Conservation (phyloP, 306 rosid species). For the Vigna reflexopilosa region DNA sequence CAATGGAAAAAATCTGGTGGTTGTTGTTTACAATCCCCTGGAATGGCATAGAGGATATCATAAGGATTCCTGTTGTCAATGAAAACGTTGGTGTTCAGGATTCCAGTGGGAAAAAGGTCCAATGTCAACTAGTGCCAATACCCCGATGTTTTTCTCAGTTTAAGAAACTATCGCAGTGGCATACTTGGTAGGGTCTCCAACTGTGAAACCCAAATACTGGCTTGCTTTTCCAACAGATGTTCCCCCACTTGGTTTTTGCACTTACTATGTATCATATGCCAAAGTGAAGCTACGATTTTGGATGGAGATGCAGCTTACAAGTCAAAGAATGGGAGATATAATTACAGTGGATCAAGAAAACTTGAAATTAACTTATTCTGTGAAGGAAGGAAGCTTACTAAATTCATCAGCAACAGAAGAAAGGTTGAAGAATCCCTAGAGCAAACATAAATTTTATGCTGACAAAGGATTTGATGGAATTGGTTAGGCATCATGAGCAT, state of each 20-base stretch:
- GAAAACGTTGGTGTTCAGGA: conserved; percentile 70
- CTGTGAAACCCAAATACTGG: conserved; percentile 66
- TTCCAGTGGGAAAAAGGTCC: conserved; percentile 66
- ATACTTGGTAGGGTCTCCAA: conserved; percentile 68
- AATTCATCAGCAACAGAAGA: conserved; percentile 58
- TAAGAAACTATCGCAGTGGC: conserved; percentile 65
- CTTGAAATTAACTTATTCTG: conserved; percentile 69
- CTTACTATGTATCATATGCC: conserved; percentile 67
- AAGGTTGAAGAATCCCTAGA: conserved; percentile 56
- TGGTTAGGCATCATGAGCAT: conserved; percentile 62
- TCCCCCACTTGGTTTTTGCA: conserved; percentile 89
- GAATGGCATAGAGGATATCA: conserved; percentile 86
- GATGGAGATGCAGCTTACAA: conserved; percentile 46
- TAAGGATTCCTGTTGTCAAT: conserved; percentile 76
- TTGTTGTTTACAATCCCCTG: conserved; percentile 73
- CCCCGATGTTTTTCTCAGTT: conserved; percentile 48
- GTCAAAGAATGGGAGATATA: conserved; percentile 49
- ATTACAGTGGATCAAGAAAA: conserved; percentile 72
- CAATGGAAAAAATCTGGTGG: conserved; percentile 69
- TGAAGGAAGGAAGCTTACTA: conserved; percentile 56
- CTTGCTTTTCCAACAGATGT: conserved; percentile 75
- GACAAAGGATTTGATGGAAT: conserved; percentile 45
- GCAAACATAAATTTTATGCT: conserved; percentile 48
- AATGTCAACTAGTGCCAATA: conserved; percentile 80
- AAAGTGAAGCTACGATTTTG: conserved; percentile 44